These are phyloP conservation scores for Antarctomyces pellizariae DNA, from an alignment of 495 filamentous ascomycete species.

Conservation along the genomic window DNA sequence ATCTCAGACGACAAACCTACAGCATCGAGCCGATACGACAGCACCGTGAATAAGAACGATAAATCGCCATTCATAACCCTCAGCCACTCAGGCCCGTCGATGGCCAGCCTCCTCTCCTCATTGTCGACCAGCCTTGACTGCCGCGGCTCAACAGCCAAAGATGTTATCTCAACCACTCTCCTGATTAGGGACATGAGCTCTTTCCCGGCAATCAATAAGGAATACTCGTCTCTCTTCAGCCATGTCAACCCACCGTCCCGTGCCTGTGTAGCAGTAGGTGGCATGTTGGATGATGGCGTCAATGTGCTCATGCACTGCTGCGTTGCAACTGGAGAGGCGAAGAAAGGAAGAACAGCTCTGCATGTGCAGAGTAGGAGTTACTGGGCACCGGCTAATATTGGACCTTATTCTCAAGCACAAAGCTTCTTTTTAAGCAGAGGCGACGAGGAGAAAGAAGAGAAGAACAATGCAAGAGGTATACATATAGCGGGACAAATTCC, in stretches of 20 bases:
- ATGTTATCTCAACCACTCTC: slow-evolving; percentile 53
- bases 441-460: not conserved
- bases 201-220: slow-evolving; percentile 46
- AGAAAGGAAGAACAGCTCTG: slow-evolving; percentile 34
- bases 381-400: slow-evolving; percentile 97
- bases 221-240: slow-evolving; percentile 43
- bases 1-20: too few species aligned
- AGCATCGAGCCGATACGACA: too few species aligned
- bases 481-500: slow-evolving; percentile 82
- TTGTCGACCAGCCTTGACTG: too few species aligned
- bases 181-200: slow-evolving; percentile 57
- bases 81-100: too few species aligned
- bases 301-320: slow-evolving; percentile 32
- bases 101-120: too few species aligned
- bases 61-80: too few species aligned
- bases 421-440: too few species aligned
- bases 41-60: too few species aligned
- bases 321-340: too few species aligned
- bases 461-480: slow-evolving; percentile 14
- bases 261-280: slow-evolving; percentile 59
- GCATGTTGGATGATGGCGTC: slow-evolving; percentile 22
- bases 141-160: too few species aligned
- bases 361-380: slow-evolving; percentile 89
- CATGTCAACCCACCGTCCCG: slow-evolving; percentile 65
- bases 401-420: slow-evolving; percentile 90